Evolutionary conservation across 352 stramenopile species (phyloP).

Genomic region (Phytophthora fragariaefolia): DNA sequence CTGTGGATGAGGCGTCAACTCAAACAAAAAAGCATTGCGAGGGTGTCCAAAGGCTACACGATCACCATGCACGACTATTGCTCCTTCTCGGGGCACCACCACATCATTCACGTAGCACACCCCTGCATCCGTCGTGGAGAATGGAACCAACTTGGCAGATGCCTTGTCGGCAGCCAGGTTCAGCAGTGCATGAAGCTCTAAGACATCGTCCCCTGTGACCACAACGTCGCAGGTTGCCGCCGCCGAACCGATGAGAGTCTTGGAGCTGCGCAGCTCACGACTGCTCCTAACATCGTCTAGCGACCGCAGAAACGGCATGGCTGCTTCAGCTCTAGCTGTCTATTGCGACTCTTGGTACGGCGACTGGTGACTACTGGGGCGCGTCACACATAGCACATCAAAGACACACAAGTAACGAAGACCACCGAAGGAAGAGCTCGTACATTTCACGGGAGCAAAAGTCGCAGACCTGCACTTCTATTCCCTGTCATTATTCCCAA

Average conservation of each 20-base stretch:
- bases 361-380: conserved; percentile 7
- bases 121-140: conserved; percentile 43
- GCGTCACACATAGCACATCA: not conserved
- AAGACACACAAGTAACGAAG: conserved; percentile 3
- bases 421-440: conserved; percentile 17
- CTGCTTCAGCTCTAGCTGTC: not conserved
- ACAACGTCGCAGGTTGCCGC: conserved; percentile 66
- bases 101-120: conserved; percentile 63
- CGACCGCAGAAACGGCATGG: conserved; percentile 58
- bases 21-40: conserved; percentile 59
- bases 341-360: conserved; percentile 28
- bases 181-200: conserved; percentile 68
- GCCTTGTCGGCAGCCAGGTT: conserved; percentile 46
- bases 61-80: conserved; percentile 64
- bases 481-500: conserved; percentile 63
- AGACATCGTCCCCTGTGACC: conserved; percentile 39
- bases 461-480: conserved; percentile 44
- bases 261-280: conserved; percentile 63
- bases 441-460: conserved; percentile 44
- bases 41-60: conserved; percentile 57
- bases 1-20: conserved; percentile 37
- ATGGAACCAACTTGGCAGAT: conserved; percentile 58
- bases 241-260: conserved; percentile 62
- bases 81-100: conserved; percentile 46
- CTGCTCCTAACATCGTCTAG: conserved; percentile 6